A percentile compares a stretch with the other conserved stretches of the same genome.
Evolutionary conservation across 192 early-diverging fungal genomes (phyloP).

Genomic region (Gaertneriomyces sp.): DNA sequence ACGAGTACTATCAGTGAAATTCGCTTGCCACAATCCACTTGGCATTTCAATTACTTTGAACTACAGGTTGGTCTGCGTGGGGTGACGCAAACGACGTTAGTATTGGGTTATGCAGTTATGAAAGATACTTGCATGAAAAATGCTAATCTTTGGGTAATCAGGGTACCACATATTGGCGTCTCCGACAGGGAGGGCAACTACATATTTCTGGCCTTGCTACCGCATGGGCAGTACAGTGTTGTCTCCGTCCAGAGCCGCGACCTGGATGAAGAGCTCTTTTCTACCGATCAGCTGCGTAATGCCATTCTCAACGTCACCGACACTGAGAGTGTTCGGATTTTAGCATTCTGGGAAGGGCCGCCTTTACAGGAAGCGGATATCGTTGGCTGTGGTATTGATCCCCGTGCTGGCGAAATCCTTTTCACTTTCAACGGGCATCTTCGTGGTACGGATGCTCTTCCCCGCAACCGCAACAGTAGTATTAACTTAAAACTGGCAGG

Average conservation of each 20-base stretch:
- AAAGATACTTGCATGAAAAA: slow-evolving; percentile 3
- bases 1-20: too few relatives aligned
- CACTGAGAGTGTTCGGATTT: slow-evolving; percentile 1
- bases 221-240: not conserved
- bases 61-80: slow-evolving; percentile 13
- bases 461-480: not conserved
- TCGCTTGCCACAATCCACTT: too few relatives aligned
- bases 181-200: not conserved
- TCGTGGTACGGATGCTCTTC: slow-evolving; percentile 1
- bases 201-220: slow-evolving; percentile 13
- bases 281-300: slow-evolving; percentile 7
- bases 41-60: slow-evolving; percentile 11
- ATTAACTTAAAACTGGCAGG: not conserved
- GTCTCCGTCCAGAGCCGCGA: not conserved
- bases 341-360: not conserved
- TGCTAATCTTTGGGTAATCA: slow-evolving; percentile 7
- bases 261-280: not conserved
- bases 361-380: slow-evolving; percentile 31
- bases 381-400: slow-evolving; percentile 26
- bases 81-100: not conserved
- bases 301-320: slow-evolving; percentile 4
- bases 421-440: slow-evolving; percentile 29
- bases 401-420: not conserved
- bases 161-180: slow-evolving; percentile 21
- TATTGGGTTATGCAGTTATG: not conserved